phyloP scores from a whole-genome alignment of 805 yeast genomes.

The Tetrapisispora phaffii region DNA sequence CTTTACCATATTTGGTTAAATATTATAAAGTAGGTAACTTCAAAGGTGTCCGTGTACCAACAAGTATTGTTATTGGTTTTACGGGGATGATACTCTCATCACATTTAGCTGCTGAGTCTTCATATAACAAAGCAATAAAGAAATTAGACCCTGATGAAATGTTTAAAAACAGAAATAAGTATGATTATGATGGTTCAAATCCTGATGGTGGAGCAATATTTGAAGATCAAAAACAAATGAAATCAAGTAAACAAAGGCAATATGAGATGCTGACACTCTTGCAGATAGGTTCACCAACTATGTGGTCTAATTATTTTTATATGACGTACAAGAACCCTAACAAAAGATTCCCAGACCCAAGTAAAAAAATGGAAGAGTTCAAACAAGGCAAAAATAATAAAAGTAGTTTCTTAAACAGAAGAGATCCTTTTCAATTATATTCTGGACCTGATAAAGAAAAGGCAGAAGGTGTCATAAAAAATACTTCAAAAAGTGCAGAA shows the following conservation, averaged over 20 bases:
- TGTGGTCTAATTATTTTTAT: constrained; percentile 45
- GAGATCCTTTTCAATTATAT: constrained; percentile 33
- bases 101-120: constrained; percentile 24
- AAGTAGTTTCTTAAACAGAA: constrained; percentile 22
- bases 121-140: constrained; percentile 28
- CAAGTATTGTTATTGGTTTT: constrained; percentile 36
- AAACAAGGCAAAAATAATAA: constrained; percentile 9
- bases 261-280: constrained; percentile 28
- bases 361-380: constrained; percentile 28
- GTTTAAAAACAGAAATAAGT: constrained; percentile 14
- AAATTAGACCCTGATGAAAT: constrained; percentile 16
- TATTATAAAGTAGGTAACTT: constrained; percentile 27
- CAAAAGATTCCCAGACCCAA: constrained; percentile 48
- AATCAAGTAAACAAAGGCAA: constrained; percentile 20
- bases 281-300: constrained; percentile 28
- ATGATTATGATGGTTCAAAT: constrained; percentile 8
- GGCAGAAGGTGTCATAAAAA: constrained; percentile 11
- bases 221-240: background rate
- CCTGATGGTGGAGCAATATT: constrained; percentile 6
- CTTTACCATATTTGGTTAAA: constrained; percentile 35
- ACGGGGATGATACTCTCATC: constrained; percentile 31
- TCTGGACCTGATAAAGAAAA: constrained; percentile 12
- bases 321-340: constrained; percentile 43
- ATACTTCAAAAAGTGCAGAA: background rate
- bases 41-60: constrained; percentile 33